Evolutionary conservation across 129 eudicot genomes (phyloP), one percentile per base, ranked within the genome.

Genomic region (Calendula officinalis): DNA sequence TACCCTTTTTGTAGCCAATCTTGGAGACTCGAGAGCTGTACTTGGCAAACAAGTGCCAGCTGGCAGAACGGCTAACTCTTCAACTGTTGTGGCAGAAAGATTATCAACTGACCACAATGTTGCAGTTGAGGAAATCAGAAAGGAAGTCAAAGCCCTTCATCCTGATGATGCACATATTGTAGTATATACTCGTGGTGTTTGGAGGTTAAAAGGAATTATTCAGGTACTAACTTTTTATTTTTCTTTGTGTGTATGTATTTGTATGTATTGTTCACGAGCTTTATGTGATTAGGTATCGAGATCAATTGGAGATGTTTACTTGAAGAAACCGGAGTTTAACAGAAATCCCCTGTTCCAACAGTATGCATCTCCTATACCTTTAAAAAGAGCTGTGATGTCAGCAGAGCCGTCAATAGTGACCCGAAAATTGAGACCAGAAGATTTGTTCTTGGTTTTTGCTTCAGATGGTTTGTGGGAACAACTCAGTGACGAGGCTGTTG

Each of bases 391-490:
- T 6, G 97, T 86, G 36, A 78, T 89, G 81, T 78, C 95, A 54
- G 84, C 97, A 41, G 95, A 85, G 69, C 97, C 97, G 14, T 83
- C 95, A 4, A 83, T 89, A 78, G 37, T 67, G 79, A 76, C 71
- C 34, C 80, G 81, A 51, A 82, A 81, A 57, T 54, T 89, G 45
- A 80, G 66, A 52, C 86, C 84, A 56, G 72, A 79, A 38, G 95
- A 89, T 55, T 67, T 76, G 63, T 89, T 89, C 67, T 3, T 89
- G 32, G 77, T 89, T 51, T 86, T 89, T 77, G 97, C 97, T 76
- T 86, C 97, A 6, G 97, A 89, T 79, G 97, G 97, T 62, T 86
- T 89, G 17, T 89, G 97, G 97, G 97, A 89, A 77, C 88, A 89
- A 58, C 82, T 89, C 60, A 83, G 73, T 41, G 92, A 89, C 32